Conservation (phyloP, 78 protist species). For the Dictyostelium firmibasis region DNA sequence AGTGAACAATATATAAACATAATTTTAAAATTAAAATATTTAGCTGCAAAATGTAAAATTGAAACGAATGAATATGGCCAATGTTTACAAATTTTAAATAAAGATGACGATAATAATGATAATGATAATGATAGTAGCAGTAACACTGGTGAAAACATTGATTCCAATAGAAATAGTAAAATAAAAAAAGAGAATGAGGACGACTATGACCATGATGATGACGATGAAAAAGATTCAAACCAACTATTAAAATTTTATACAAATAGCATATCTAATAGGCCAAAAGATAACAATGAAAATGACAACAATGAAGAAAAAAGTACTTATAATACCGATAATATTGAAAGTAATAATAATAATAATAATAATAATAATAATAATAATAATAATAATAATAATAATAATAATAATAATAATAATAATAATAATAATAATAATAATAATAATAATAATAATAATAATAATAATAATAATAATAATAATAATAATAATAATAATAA, state of each 20-base stretch:
- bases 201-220: background rate
- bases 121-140: background rate
- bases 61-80: conserved; percentile 8
- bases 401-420: too few relatives aligned
- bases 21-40: conserved; percentile 3
- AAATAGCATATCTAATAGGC: background rate
- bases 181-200: background rate
- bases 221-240: background rate
- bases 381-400: too few relatives aligned
- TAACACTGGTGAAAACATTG: too few relatives aligned
- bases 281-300: background rate
- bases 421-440: too few relatives aligned
- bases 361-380: too few relatives aligned
- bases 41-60: conserved; percentile 48
- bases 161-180: background rate
- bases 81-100: conserved; percentile 11
- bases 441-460: too few relatives aligned
- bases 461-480: too few relatives aligned
- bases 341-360: too few relatives aligned
- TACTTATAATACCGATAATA: too few relatives aligned
- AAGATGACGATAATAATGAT: background rate
- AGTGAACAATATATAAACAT: background rate
- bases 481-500: too few relatives aligned
- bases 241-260: background rate
- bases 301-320: background rate